A percentile compares a stretch with the other conserved stretches of the same genome.
These are phyloP conservation scores for Pyrus betulifolia DNA, from an alignment of 306 rosid genomes.

Conservation along the genomic window DNA sequence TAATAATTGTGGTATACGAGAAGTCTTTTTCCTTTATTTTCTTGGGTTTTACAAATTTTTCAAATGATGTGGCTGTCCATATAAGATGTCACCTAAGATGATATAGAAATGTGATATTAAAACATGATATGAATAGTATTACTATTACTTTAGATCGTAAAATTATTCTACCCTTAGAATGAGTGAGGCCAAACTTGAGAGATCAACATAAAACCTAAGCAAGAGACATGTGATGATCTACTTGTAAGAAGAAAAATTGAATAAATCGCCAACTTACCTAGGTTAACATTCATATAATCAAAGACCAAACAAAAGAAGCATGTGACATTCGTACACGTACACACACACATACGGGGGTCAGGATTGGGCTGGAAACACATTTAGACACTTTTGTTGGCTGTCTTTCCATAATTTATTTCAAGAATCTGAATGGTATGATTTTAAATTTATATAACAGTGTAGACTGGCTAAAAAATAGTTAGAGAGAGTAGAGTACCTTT, in stretches of 20 bases:
- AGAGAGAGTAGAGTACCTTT: constrained; percentile 28
- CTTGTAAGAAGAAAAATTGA: neutral
- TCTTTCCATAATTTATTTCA: too few species aligned
- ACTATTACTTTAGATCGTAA: too few species aligned
- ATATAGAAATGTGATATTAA: too few species aligned
- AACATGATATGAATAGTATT: too few species aligned
- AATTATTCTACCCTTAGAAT: too few species aligned
- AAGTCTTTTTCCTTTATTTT: too few species aligned
- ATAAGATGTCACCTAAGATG: too few species aligned
- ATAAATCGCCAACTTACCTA: neutral
- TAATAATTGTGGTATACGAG: too few species aligned
- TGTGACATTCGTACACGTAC: neutral
- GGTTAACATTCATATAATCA: neutral
- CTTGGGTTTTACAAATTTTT: too few species aligned
- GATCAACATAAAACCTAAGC: neutral
- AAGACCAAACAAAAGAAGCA: neutral
- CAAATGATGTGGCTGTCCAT: too few species aligned
- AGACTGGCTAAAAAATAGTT: neutral
- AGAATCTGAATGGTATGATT: neutral
- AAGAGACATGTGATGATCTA: neutral
- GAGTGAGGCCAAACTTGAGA: neutral
- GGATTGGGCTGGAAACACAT: neutral
- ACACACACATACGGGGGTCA: too few species aligned
- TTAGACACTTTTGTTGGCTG: too few species aligned
- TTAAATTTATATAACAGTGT: neutral